A percentile compares a stretch with the other conserved stretches of the same genome.
Evolutionary conservation across 169 alveolate species (phyloP).

Genomic region (Plasmodium gaboni): DNA sequence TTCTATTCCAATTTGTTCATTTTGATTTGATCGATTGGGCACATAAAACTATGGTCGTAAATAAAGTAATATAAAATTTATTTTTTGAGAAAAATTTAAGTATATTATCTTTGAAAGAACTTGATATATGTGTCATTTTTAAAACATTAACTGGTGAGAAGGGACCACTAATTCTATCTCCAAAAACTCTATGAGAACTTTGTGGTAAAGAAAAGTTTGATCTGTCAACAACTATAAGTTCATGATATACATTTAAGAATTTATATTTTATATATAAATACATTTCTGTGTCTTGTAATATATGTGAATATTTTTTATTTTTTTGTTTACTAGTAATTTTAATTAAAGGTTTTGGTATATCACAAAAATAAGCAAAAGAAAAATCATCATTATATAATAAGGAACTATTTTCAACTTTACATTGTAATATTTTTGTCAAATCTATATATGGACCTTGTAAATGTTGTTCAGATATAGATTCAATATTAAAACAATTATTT

Average conservation of each 20-base stretch:
- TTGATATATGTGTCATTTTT: conserved; percentile 41
- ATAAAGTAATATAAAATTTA: conserved; percentile 52
- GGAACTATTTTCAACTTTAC: conserved; percentile 55
- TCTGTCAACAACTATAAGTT: conserved; percentile 63
- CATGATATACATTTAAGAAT: conserved; percentile 63
- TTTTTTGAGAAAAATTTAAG: conserved; percentile 61
- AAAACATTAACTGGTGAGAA: conserved; percentile 66
- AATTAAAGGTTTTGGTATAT: conserved; percentile 54
- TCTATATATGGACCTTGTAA: conserved; percentile 60
- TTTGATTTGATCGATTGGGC: conserved; percentile 39
- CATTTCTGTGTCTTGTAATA: conserved; percentile 69
- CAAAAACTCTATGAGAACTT: conserved; percentile 63
- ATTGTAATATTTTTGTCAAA: conserved; percentile 47
- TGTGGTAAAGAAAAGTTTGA: conserved; percentile 52
- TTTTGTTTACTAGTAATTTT: conserved; percentile 17
- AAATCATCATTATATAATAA: conserved; percentile 46
- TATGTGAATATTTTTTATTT: conserved; percentile 20
- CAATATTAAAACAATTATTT: conserved; percentile 47
- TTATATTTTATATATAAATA: conserved; percentile 54
- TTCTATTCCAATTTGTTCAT: not conserved
- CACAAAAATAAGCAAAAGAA: conserved; percentile 65
- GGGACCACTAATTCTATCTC: conserved; percentile 52
- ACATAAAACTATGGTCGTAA: conserved; percentile 46
- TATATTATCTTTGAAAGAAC: conserved; percentile 33
- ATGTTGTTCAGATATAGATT: conserved; percentile 38